These are phyloP conservation scores for Cardamine resedifolia DNA, from an alignment of 345 rosid species.

Conservation along the genomic window DNA sequence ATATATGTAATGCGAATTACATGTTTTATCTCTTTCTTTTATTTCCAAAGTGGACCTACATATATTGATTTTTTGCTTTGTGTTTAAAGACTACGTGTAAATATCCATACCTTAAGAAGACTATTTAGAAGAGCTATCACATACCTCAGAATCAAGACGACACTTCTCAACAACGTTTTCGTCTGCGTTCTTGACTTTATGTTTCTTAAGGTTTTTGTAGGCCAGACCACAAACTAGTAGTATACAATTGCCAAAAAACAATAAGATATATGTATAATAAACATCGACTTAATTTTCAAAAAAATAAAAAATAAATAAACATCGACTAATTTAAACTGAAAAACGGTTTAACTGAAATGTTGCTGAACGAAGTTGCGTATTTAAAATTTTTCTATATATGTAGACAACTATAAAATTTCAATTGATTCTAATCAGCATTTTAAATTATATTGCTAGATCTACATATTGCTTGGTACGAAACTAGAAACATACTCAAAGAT, in stretches of 20 bases:
- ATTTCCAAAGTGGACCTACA: background rate
- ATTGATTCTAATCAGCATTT: too few species aligned
- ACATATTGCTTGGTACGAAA: too few species aligned
- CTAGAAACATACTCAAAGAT: too few species aligned
- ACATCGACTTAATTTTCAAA: too few species aligned
- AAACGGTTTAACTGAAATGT: too few species aligned
- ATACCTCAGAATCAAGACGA: background rate
- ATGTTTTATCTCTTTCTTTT: slow-evolving; percentile 1
- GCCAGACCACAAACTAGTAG: background rate
- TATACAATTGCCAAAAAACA: background rate
- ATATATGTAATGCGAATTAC: background rate
- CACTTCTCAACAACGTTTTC: background rate
- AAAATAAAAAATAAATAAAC: too few species aligned
- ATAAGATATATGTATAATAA: too few species aligned
- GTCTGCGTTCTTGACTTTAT: background rate
- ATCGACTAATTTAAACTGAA: too few species aligned
- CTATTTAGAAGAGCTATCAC: background rate
- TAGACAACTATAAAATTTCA: too few species aligned
- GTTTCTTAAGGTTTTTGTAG: background rate
- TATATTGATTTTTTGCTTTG: background rate
- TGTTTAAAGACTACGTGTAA: background rate
- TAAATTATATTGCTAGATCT: too few species aligned
- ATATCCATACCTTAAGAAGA: background rate
- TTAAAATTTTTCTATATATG: too few species aligned
- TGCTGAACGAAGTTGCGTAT: background rate